phyloP scores from a whole-genome alignment of 1,139 yeast species.

The Taphrina deformans region DNA sequence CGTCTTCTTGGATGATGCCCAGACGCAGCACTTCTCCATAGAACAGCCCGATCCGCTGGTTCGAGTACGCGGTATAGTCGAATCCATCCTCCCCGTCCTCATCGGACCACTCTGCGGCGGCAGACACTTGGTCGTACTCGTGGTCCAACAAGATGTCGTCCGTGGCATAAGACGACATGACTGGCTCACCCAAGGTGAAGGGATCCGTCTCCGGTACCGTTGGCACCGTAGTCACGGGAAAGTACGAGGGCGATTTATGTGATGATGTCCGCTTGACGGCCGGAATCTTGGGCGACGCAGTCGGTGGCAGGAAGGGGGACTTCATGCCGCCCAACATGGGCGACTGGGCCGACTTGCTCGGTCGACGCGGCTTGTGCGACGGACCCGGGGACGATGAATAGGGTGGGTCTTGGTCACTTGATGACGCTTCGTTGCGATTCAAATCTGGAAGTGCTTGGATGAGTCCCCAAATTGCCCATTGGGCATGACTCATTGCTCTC shows the following conservation, averaged over 20 bases:
- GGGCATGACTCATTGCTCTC: slow-evolving; percentile 76
- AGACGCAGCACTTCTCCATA: slow-evolving; percentile 73
- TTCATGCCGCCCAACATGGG: slow-evolving; percentile 23
- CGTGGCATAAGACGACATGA: not conserved
- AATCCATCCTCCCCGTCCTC: slow-evolving; percentile 64
- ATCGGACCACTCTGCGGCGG: slow-evolving; percentile 36
- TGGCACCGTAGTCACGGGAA: slow-evolving; percentile 32
- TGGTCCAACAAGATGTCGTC: slow-evolving; percentile 1
- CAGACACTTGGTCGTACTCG: not conserved
- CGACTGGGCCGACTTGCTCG: not conserved
- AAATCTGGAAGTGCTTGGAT: slow-evolving; percentile 54
- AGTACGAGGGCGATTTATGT: slow-evolving; percentile 15
- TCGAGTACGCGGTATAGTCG: slow-evolving; percentile 73
- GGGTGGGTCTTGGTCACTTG: not conserved
- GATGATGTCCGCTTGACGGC: slow-evolving; percentile 6
- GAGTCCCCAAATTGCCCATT: slow-evolving; percentile 92
- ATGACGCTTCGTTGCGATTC: not conserved
- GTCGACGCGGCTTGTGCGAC: not conserved
- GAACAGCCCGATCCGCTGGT: slow-evolving; percentile 69
- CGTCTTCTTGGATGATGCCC: slow-evolving; percentile 50
- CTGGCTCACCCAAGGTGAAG: slow-evolving; percentile 36
- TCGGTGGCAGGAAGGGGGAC: slow-evolving; percentile 23
- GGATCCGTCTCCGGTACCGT: slow-evolving; percentile 32
- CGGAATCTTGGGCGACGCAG: slow-evolving; percentile 1
- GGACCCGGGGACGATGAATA: not conserved